A percentile compares a stretch with the other conserved stretches of the same genome.
These are phyloP conservation scores for Dothistroma septosporum DNA, from an alignment of 2,329 filamentous ascomycete species.

Conservation along the genomic window DNA sequence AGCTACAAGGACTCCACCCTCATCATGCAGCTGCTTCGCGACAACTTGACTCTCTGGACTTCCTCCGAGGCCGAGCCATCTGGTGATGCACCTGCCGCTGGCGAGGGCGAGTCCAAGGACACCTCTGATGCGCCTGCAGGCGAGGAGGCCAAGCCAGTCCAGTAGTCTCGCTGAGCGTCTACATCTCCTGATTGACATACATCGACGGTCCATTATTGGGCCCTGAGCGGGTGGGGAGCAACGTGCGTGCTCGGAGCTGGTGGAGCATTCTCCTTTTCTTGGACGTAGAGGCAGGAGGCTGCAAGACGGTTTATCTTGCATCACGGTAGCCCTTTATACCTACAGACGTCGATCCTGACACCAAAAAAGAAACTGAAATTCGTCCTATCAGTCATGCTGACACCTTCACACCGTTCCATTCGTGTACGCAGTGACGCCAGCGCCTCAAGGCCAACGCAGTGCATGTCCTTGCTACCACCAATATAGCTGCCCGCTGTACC, in stretches of 20 bases:
- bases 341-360: slow-evolving; percentile 21
- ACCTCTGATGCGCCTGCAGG: slow-evolving; percentile 56
- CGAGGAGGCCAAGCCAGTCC: slow-evolving; percentile 45
- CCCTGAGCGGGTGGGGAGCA: slow-evolving; percentile 18
- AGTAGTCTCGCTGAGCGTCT: slow-evolving; percentile 29
- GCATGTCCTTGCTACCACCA: neutral
- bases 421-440: neutral
- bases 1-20: slow-evolving; percentile 99
- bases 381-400: slow-evolving; percentile 3
- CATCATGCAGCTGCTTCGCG: slow-evolving; percentile 97
- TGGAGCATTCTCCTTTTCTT: slow-evolving; percentile 25
- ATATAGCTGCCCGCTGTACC: neutral
- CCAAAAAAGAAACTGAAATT: slow-evolving; percentile 19
- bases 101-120: slow-evolving; percentile 51
- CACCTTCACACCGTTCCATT: neutral
- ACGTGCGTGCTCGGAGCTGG: slow-evolving; percentile 22
- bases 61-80: slow-evolving; percentile 93
- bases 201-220: slow-evolving; percentile 23
- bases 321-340: slow-evolving; percentile 22
- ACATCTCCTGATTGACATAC: slow-evolving; percentile 20
- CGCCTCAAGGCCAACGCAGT: neutral
- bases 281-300: slow-evolving; percentile 25
- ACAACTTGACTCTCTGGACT: slow-evolving; percentile 98
- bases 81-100: slow-evolving; percentile 42
- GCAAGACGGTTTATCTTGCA: slow-evolving; percentile 21